phyloP scores from a whole-genome alignment of 768 basidiomycete genomes.

The Tylopilus sp. region DNA sequence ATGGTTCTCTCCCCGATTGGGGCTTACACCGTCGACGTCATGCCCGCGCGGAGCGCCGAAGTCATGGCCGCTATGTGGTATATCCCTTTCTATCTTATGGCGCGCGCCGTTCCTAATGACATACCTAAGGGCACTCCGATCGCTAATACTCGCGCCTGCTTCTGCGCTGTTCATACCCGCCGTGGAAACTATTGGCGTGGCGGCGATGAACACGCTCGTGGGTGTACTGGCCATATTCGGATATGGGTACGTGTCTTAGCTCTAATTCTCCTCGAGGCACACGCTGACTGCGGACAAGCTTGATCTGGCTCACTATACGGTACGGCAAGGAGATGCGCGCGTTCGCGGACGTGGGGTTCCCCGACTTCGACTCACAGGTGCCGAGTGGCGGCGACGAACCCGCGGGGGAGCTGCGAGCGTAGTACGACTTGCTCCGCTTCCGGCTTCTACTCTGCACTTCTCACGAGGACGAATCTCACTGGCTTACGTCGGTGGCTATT shows the following conservation, averaged over 20 bases:
- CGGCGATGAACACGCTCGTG: too few species aligned
- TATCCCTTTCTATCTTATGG: slow-evolving; percentile 16
- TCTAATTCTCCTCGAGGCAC: not conserved
- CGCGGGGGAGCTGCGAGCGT: too few species aligned
- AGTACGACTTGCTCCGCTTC: too few species aligned
- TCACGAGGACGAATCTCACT: too few species aligned
- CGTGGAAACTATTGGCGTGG: too few species aligned
- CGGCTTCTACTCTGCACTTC: too few species aligned
- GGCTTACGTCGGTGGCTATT: too few species aligned
- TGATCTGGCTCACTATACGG: too few species aligned
- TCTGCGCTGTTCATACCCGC: too few species aligned
- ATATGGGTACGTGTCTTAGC: slow-evolving; percentile 45
- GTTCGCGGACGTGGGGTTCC: too few species aligned
- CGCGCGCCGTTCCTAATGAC: not conserved
- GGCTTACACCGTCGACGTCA: slow-evolving; percentile 57
- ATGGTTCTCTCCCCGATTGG: slow-evolving; percentile 51
- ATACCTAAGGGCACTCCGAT: slow-evolving; percentile 21
- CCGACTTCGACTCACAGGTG: slow-evolving; percentile 19
- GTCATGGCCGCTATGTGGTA: slow-evolving; percentile 56
- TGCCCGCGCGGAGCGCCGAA: slow-evolving; percentile 62
- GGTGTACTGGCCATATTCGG: slow-evolving; percentile 49
- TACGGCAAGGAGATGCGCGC: too few species aligned
- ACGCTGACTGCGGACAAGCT: slow-evolving; percentile 15
- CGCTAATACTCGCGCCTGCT: slow-evolving; percentile 40
- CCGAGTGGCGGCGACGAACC: too few species aligned